These are phyloP conservation scores for Candida argentea DNA, from an alignment of 805 yeast species.

Conservation along the genomic window DNA sequence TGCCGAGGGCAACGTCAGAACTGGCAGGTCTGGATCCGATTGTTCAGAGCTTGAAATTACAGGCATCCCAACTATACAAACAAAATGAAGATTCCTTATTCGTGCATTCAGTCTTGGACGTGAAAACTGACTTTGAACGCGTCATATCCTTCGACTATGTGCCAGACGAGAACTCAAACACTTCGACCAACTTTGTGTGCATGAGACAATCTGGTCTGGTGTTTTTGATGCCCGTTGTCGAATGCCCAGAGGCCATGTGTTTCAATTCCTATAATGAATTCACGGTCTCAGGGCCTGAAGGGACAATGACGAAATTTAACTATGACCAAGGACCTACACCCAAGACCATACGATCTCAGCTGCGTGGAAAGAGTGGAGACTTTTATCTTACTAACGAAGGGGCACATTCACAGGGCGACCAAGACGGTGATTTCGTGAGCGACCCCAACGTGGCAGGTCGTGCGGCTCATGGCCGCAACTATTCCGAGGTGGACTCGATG, in stretches of 20 bases:
- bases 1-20: background rate
- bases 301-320: constrained; percentile 37
- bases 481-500: constrained; percentile 16
- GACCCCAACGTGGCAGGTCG: background rate
- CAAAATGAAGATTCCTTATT: constrained; percentile 49
- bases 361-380: background rate
- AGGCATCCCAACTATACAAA: constrained; percentile 26
- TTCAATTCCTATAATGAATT: constrained; percentile 66
- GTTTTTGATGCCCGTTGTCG: constrained; percentile 65
- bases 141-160: constrained; percentile 81
- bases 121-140: constrained; percentile 65
- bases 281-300: constrained; percentile 48
- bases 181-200: constrained; percentile 63
- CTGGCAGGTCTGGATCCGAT: constrained; percentile 1
- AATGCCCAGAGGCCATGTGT: constrained; percentile 49
- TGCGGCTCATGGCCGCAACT: constrained; percentile 6
- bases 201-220: constrained; percentile 88
- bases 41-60: constrained; percentile 22
- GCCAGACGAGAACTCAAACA: constrained; percentile 37
- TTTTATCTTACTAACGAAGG: background rate
- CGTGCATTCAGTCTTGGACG: constrained; percentile 68
- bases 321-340: constrained; percentile 11
- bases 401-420: constrained; percentile 1
- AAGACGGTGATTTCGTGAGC: constrained; percentile 2
- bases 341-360: background rate